Evolutionary conservation across 768 basidiomycete species (phyloP), one percentile per base, ranked within the genome.

Genomic region (Lactarius indigo): DNA sequence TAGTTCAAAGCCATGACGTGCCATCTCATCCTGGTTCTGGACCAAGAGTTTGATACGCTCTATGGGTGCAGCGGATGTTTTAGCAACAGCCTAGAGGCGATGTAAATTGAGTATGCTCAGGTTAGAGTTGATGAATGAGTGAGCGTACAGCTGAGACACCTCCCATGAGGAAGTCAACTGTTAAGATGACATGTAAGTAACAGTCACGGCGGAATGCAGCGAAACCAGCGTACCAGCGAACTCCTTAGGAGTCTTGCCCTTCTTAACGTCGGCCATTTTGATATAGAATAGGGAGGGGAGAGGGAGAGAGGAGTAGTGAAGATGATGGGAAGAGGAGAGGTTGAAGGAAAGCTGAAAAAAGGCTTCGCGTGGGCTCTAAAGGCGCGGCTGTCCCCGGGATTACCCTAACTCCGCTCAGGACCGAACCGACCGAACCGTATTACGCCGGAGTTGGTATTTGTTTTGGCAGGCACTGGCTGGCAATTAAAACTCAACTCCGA

Each of bases 1-100:
- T 42, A 60, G 7, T 55, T 71, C 68, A 67, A 74, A 33, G 61
- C 47, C 30, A 15, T 64, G n/a, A 77, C 81, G 3, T n/a, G 88
- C 91, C 97, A 98, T 99, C 85, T 98, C 97, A 87, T 96, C 96
- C 88, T 98, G 96, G 83, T 97, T 98, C 82, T 98, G 94, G 68
- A 96, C 90, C 77, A 96, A 82, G 75, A 98, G 89, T 85, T 99
- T 99, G 82, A 99, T 96, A 77, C 97, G 95, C 87, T 98, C 97
- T 75, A 99, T 99, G 81, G 97, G 97, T 71, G 97, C 97, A 74
- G 97, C 97, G 72, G 91, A 92, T 72, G 97, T 98, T 87, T 99
- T 99, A 64, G 97, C 91, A 79, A 98, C 93, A 73, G 97, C 97
- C 93, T 95, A 56, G 66, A 67, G 37, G 44, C 63, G 77, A 69